These are phyloP conservation scores for Cephalotrichum gorgonifer DNA, from an alignment of 2,329 filamentous ascomycete species.

Conservation along the genomic window DNA sequence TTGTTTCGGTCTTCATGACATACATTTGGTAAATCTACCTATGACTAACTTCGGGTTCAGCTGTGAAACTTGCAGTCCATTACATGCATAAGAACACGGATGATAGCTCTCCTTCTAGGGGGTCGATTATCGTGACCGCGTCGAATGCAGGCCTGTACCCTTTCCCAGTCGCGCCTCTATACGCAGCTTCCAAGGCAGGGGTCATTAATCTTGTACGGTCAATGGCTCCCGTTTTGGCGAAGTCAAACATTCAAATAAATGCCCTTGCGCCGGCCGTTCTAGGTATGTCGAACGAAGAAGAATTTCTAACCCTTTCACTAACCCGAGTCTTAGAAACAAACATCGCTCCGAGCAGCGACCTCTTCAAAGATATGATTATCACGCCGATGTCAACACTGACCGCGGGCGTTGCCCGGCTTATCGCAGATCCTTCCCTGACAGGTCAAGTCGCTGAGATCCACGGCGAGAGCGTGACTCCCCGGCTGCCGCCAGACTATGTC, in stretches of 20 bases:
- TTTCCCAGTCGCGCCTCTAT: conserved; percentile 38
- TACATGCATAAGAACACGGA: conserved; percentile 36
- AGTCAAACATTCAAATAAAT: conserved; percentile 36
- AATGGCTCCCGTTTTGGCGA: conserved; percentile 25
- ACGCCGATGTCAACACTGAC: conserved; percentile 39
- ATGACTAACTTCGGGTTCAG: conserved; percentile 15
- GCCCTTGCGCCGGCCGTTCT: conserved; percentile 38
- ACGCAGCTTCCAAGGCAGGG: conserved; percentile 35
- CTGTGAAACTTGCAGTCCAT: conserved; percentile 35
- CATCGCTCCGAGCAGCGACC: conserved; percentile 28
- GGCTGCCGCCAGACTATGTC: conserved; percentile 31
- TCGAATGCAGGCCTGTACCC: conserved; percentile 43
- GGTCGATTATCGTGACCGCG: conserved; percentile 39
- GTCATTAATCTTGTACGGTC: conserved; percentile 40
- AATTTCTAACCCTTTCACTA: neutral
- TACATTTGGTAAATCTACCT: neutral
- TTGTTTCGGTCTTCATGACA: neutral
- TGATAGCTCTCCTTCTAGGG: conserved; percentile 18
- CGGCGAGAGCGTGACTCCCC: conserved; percentile 34
- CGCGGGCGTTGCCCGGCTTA: conserved; percentile 29
- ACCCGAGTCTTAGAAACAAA: conserved; percentile 26
- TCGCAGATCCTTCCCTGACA: conserved; percentile 25
- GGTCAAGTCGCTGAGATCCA: conserved; percentile 41
- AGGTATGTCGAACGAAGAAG: conserved; percentile 19
- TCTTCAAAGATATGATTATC: conserved; percentile 36